Percentiles rank a stretch among this genome's conserved stretches.
Evolutionary conservation across 345 rosid genomes (phyloP).

Genomic region (Kandelia obovata): DNA sequence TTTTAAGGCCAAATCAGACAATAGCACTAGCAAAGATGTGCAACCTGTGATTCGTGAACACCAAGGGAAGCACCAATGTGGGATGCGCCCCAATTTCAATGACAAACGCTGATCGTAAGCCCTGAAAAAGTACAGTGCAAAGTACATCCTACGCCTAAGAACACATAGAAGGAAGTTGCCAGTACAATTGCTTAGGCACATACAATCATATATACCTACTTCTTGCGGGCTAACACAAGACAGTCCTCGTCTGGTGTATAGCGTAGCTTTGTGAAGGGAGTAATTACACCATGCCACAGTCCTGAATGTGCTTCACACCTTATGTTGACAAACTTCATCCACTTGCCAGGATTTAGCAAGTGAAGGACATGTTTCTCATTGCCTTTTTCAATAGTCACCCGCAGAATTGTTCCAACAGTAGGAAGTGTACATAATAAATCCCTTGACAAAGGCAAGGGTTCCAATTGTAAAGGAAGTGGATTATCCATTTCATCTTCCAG

Average conservation of each 20-base stretch:
- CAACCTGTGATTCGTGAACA: conserved; percentile 69
- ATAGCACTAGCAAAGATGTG: not conserved
- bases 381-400: conserved; percentile 42
- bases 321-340: conserved; percentile 57
- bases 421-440: conserved; percentile 61
- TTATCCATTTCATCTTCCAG: conserved; percentile 46
- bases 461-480: conserved; percentile 49
- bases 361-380: conserved; percentile 33
- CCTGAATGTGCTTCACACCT: conserved; percentile 57
- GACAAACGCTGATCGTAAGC: conserved; percentile 45
- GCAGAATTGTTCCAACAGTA: conserved; percentile 65
- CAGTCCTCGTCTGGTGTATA: conserved; percentile 37
- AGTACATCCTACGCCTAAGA: too few relatives aligned
- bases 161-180: too few relatives aligned
- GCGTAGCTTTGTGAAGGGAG: conserved; percentile 42
- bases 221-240: conserved; percentile 38
- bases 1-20: conserved; percentile 3
- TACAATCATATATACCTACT: conserved; percentile 33
- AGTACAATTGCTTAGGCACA: not conserved
- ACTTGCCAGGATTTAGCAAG: conserved; percentile 46
- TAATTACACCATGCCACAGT: conserved; percentile 57
- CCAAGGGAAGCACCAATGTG: conserved; percentile 63
- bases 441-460: conserved; percentile 48
- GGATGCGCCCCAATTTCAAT: conserved; percentile 40
- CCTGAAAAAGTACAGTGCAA: conserved; percentile 30